phyloP scores from a whole-genome alignment of 2,329 filamentous ascomycete genomes.

The Apiospora koreana region DNA sequence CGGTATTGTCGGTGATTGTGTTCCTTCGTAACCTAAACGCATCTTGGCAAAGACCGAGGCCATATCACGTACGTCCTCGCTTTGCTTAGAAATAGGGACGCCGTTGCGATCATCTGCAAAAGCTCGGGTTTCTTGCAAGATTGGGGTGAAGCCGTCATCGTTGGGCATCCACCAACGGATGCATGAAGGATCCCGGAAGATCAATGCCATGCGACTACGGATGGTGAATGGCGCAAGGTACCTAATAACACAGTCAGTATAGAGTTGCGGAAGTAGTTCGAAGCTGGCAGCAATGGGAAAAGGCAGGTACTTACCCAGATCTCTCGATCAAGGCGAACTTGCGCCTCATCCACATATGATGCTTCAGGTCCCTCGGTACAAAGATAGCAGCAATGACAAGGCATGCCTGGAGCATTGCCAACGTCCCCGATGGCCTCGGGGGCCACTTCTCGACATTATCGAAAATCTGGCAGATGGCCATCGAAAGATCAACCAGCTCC shows the following conservation, averaged over 20 bases:
- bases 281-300: neutral
- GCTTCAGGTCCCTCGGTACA: constrained; percentile 71
- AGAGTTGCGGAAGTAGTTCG: neutral
- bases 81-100: constrained; percentile 55
- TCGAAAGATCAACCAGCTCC: constrained; percentile 63
- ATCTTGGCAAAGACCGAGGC: constrained; percentile 70
- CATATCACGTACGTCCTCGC: constrained; percentile 72
- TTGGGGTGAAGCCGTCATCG: constrained; percentile 71
- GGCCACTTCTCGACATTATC: constrained; percentile 77
- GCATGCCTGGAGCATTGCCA: constrained; percentile 74
- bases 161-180: constrained; percentile 89
- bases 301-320: constrained; percentile 64
- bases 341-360: constrained; percentile 77
- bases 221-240: constrained; percentile 81
- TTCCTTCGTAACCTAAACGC: constrained; percentile 44
- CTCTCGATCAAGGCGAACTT: constrained; percentile 79
- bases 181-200: constrained; percentile 72
- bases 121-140: constrained; percentile 74
- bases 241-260: constrained; percentile 44
- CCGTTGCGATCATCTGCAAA: constrained; percentile 79
- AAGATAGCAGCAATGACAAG: constrained; percentile 78
- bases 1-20: constrained; percentile 22
- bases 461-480: constrained; percentile 74
- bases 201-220: constrained; percentile 71
- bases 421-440: constrained; percentile 65